A percentile compares a stretch with the other conserved stretches of the same genome.
phyloP scores from a whole-genome alignment of 116 monocot genomes.

The Phalaenopsis hybrid region DNA sequence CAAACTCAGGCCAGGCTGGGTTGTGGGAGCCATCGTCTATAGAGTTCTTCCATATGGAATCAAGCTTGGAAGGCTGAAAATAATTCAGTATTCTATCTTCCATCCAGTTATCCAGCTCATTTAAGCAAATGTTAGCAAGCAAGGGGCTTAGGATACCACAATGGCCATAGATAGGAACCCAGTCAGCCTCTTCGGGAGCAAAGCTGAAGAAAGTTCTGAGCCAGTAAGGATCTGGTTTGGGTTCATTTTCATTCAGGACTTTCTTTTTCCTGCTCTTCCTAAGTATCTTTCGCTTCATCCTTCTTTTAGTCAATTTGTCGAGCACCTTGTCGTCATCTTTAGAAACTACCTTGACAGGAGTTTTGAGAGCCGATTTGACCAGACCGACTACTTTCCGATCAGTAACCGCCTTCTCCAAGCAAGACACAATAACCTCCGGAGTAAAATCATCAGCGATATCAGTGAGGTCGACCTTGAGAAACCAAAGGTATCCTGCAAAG shows the following conservation, averaged over 20 bases:
- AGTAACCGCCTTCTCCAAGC: conserved; percentile 29
- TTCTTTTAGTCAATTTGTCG: conserved; percentile 34
- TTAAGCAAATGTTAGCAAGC: conserved; percentile 47
- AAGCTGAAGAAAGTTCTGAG: conserved; percentile 60
- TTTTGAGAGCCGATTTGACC: conserved; percentile 34
- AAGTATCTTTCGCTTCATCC: conserved; percentile 61
- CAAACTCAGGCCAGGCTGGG: conserved; percentile 79
- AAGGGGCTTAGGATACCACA: conserved; percentile 71
- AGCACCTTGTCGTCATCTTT: conserved; percentile 1
- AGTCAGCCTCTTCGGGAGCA: conserved; percentile 46
- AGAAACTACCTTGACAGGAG: conserved; percentile 12
- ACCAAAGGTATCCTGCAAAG: conserved; percentile 71
- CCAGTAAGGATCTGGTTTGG: conserved; percentile 86
- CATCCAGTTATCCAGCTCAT: conserved; percentile 63
- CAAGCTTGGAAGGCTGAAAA: conserved; percentile 46
- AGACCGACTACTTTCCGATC: conserved; percentile 45
- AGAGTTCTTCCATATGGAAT: conserved; percentile 67
- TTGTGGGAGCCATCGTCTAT: conserved; percentile 56
- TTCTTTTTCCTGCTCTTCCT: conserved; percentile 57
- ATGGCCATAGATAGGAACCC: conserved; percentile 42
- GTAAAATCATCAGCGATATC: conserved; percentile 26
- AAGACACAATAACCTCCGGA: conserved; percentile 24
- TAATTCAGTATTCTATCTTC: conserved; percentile 47
- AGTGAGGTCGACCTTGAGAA: conserved; percentile 47
- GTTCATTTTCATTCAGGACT: conserved; percentile 54